A percentile compares a stretch with the other conserved stretches of the same genome.
Conservation (phyloP, 225 moss, liverwort and hornwort species). For the Lunularia cruciata region DNA sequence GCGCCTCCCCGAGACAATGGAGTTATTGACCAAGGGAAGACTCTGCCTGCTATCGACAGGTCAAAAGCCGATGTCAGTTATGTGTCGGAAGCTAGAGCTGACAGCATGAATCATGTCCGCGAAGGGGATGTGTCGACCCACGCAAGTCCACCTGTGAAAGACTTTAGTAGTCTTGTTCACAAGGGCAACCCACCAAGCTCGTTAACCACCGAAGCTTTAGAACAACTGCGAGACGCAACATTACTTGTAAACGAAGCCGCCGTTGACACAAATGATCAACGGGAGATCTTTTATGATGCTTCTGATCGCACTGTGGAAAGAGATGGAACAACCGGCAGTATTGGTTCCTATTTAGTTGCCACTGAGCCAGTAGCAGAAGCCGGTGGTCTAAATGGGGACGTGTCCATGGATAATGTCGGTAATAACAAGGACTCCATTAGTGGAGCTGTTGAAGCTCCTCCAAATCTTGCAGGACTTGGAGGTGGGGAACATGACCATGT, state of each 20-base stretch:
- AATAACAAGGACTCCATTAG: not conserved
- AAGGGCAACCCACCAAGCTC: not conserved
- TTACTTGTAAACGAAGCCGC: not conserved
- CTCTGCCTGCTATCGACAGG: not conserved
- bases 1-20: not conserved
- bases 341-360: not conserved
- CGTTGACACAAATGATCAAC: not conserved
- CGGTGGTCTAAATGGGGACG: not conserved
- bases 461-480: not conserved
- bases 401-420: not conserved
- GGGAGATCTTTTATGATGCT: not conserved
- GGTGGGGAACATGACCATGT: constrained; percentile 22
- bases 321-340: not conserved
- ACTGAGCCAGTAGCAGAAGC: not conserved
- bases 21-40: not conserved
- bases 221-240: not conserved
- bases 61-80: not conserved
- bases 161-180: not conserved
- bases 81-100: not conserved
- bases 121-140: not conserved
- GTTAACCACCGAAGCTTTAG: not conserved
- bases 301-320: not conserved
- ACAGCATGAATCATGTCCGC: not conserved
- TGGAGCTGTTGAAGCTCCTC: not conserved
- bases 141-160: not conserved